Percentiles rank a stretch among this genome's conserved stretches.
These are phyloP conservation scores for Zygotorulaspora mrakii DNA, from an alignment of 1,139 yeast genomes.

Conservation along the genomic window DNA sequence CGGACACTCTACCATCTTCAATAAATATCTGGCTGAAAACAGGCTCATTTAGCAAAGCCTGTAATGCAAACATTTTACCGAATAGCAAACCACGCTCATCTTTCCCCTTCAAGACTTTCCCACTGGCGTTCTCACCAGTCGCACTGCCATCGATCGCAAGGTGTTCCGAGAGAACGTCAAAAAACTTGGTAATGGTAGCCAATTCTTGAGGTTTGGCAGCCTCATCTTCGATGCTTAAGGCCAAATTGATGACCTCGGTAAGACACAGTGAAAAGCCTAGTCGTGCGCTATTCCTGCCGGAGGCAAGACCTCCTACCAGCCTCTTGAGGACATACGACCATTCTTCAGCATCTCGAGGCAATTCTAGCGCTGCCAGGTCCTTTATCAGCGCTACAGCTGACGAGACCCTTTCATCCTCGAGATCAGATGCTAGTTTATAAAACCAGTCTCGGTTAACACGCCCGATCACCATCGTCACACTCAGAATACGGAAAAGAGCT, in stretches of 20 bases:
- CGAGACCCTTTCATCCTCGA: slow-evolving; percentile 63
- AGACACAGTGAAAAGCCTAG: slow-evolving; percentile 87
- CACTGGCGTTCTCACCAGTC: slow-evolving; percentile 57
- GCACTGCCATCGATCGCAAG: slow-evolving; percentile 28
- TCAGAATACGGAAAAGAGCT: too few species aligned
- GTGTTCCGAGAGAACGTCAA: slow-evolving; percentile 45
- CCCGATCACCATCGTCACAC: slow-evolving; percentile 1
- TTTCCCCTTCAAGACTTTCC: slow-evolving; percentile 78
- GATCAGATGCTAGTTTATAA: slow-evolving; percentile 73
- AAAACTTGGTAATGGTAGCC: slow-evolving; percentile 27
- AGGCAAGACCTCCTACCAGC: slow-evolving; percentile 73
- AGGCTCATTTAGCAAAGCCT: slow-evolving; percentile 61
- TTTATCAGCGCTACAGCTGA: slow-evolving; percentile 68
- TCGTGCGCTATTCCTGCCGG: slow-evolving; percentile 80
- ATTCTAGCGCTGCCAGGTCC: slow-evolving; percentile 42
- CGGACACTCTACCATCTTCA: slow-evolving; percentile 30
- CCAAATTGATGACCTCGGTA: slow-evolving; percentile 60
- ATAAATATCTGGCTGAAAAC: slow-evolving; percentile 39
- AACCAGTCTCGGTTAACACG: slow-evolving; percentile 68
- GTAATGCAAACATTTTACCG: slow-evolving; percentile 83
- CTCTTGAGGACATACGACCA: slow-evolving; percentile 82
- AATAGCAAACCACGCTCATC: slow-evolving; percentile 80
- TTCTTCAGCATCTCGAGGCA: slow-evolving; percentile 49
- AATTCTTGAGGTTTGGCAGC: slow-evolving; percentile 27
- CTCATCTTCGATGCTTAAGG: slow-evolving; percentile 39